Percentiles rank a stretch among this genome's conserved stretches.
Conservation (phyloP, 139 green algal genomes). For the Ettlia oleoabundans region DNA sequence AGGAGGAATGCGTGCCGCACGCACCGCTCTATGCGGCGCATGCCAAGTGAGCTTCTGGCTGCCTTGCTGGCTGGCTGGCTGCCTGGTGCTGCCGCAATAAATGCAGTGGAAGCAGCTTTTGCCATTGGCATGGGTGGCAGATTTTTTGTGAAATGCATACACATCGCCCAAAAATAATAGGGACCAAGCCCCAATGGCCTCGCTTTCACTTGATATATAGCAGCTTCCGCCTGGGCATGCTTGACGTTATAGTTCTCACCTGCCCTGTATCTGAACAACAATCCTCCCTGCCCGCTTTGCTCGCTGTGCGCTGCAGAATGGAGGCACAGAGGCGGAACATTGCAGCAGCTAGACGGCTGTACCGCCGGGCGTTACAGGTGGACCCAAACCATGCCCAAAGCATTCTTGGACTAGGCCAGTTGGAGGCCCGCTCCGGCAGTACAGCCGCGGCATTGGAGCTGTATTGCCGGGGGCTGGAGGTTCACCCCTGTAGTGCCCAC, state of each 20-base stretch:
- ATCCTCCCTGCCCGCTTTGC: too few relatives aligned
- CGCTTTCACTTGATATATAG: too few relatives aligned
- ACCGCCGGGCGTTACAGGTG: conserved; percentile 51
- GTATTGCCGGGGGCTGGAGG: conserved; percentile 13
- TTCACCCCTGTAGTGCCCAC: background rate
- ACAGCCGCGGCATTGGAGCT: background rate
- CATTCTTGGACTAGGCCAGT: conserved; percentile 30
- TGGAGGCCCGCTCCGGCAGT: conserved; percentile 49
- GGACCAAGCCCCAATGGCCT: too few relatives aligned
- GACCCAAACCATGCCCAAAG: conserved; percentile 53
- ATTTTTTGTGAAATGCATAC: too few relatives aligned
- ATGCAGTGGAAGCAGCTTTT: too few relatives aligned
- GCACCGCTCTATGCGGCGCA: conserved; percentile 46
- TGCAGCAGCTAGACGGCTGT: conserved; percentile 49
- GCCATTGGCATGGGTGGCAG: too few relatives aligned
- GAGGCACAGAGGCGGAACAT: conserved; percentile 53
- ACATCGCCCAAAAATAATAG: too few relatives aligned
- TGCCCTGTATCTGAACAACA: too few relatives aligned
- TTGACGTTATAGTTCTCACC: background rate
- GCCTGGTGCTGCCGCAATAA: too few relatives aligned
- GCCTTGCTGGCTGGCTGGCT: background rate
- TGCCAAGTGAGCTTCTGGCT: conserved; percentile 25
- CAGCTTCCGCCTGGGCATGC: too few relatives aligned
- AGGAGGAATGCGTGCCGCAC: conserved; percentile 1
- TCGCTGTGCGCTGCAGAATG: too few relatives aligned